Percentiles rank a stretch among this genome's conserved stretches.
Evolutionary conservation across 345 rosid species (phyloP).

Genomic region (Gossypium arboreum): DNA sequence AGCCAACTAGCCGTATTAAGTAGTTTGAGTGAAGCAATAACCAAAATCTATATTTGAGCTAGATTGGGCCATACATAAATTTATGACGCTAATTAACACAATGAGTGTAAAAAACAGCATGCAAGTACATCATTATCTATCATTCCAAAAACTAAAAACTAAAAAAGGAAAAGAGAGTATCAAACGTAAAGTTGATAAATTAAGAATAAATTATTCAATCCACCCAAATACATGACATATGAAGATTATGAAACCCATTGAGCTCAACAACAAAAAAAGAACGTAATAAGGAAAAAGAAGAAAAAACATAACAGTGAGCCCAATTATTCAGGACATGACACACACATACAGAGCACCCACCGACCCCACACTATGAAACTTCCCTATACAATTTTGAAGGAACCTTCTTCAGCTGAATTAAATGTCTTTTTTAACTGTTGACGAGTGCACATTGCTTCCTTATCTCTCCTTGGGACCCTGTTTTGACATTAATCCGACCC

Average conservation of each 20-base stretch:
- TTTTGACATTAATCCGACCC: slow-evolving; percentile 62
- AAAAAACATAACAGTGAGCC: background rate
- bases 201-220: background rate
- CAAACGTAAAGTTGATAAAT: background rate
- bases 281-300: background rate
- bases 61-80: too few relatives aligned
- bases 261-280: background rate
- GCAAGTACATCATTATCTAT: too few relatives aligned
- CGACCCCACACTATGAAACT: background rate
- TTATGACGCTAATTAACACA: too few relatives aligned
- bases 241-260: background rate
- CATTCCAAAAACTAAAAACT: background rate
- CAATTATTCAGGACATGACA: slow-evolving; percentile 5
- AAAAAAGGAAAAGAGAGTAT: background rate
- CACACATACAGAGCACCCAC: background rate
- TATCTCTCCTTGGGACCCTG: slow-evolving; percentile 65
- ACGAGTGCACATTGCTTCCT: slow-evolving; percentile 70
- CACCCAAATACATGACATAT: background rate
- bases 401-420: background rate
- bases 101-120: too few relatives aligned
- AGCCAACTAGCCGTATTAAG: too few relatives aligned
- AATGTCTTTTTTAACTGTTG: slow-evolving; percentile 27
- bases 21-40: too few relatives aligned
- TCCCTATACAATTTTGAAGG: background rate
- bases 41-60: too few relatives aligned